Evolutionary conservation across 306 rosid genomes (phyloP).

Genomic region (barrel medic (Medicago truncatula)): DNA sequence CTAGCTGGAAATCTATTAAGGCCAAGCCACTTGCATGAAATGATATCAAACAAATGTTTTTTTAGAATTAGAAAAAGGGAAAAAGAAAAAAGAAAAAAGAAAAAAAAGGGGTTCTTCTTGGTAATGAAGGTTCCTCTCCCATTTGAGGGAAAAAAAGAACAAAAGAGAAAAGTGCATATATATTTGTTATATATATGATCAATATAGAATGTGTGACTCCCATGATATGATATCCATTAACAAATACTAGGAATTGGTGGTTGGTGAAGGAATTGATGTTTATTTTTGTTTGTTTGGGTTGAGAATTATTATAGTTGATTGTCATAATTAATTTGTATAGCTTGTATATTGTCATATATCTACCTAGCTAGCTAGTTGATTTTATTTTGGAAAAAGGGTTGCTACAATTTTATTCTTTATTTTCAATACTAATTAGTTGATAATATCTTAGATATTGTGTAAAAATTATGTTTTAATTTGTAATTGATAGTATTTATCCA

Average conservation of each 20-base stretch:
- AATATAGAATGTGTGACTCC: constrained; percentile 40
- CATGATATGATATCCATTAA: constrained; percentile 36
- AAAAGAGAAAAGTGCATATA: constrained; percentile 24
- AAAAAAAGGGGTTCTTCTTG: constrained; percentile 18
- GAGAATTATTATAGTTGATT: constrained; percentile 37
- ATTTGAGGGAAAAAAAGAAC: constrained; percentile 29
- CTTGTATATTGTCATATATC: constrained; percentile 47
- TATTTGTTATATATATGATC: background rate
- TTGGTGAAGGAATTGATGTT: constrained; percentile 27
- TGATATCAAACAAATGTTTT: constrained; percentile 6
- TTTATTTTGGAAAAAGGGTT: constrained; percentile 20
- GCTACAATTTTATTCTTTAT: background rate
- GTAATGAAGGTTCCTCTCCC: constrained; percentile 34
- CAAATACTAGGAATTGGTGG: constrained; percentile 34
- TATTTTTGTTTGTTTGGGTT: constrained; percentile 37
- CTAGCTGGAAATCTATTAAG: constrained; percentile 58
- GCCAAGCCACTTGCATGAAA: constrained; percentile 48
- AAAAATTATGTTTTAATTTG: background rate
- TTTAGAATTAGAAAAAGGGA: constrained; percentile 24
- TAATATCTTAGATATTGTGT: background rate
- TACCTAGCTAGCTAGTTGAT: constrained; percentile 43
- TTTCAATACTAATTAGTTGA: background rate
- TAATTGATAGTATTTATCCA: constrained; percentile 1
- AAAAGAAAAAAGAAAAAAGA: background rate
- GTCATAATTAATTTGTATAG: constrained; percentile 46